phyloP scores from a whole-genome alignment of 2,329 filamentous ascomycete species.

The Phaeosphaeriaceae sp. region DNA sequence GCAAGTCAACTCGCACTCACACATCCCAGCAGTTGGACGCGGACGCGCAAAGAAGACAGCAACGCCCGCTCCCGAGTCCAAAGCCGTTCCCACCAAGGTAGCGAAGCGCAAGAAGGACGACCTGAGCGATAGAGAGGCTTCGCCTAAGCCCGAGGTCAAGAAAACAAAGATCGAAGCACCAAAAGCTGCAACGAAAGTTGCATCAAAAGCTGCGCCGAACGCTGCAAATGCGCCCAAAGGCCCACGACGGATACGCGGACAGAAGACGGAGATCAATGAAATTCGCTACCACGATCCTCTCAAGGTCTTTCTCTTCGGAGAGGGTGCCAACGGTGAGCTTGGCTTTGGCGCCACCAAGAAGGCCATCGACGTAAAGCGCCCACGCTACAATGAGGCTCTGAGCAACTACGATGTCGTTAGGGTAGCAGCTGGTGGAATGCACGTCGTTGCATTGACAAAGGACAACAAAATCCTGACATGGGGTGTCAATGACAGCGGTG shows the following conservation, averaged over 20 bases:
- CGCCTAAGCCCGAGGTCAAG: constrained; percentile 29
- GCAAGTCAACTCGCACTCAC: constrained; percentile 14
- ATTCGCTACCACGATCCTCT: constrained; percentile 66
- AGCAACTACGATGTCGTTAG: constrained; percentile 71
- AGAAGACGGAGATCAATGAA: constrained; percentile 64
- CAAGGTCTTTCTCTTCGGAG: constrained; percentile 81
- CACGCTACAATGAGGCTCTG: constrained; percentile 70
- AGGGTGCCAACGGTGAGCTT: constrained; percentile 81
- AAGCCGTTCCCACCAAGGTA: constrained; percentile 20
- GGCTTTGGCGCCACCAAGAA: constrained; percentile 73
- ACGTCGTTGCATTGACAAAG: constrained; percentile 75
- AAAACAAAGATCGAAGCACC: constrained; percentile 29
- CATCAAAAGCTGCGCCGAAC: constrained; percentile 15
- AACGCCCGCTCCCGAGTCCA: constrained; percentile 24
- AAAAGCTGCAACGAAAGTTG: constrained; percentile 22
- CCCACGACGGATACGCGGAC: constrained; percentile 37
- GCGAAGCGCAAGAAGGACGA: constrained; percentile 43
- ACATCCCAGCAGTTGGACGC: constrained; percentile 18
- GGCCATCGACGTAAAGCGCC: constrained; percentile 74
- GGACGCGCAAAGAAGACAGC: constrained; percentile 28
- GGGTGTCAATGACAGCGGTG: constrained; percentile 87
- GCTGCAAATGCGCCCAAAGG: constrained; percentile 28
- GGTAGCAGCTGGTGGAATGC: constrained; percentile 82
- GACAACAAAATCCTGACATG: constrained; percentile 84
- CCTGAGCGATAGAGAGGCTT: constrained; percentile 26